Conservation (phyloP, 495 filamentous ascomycete species). For the Letharia columbiana region DNA sequence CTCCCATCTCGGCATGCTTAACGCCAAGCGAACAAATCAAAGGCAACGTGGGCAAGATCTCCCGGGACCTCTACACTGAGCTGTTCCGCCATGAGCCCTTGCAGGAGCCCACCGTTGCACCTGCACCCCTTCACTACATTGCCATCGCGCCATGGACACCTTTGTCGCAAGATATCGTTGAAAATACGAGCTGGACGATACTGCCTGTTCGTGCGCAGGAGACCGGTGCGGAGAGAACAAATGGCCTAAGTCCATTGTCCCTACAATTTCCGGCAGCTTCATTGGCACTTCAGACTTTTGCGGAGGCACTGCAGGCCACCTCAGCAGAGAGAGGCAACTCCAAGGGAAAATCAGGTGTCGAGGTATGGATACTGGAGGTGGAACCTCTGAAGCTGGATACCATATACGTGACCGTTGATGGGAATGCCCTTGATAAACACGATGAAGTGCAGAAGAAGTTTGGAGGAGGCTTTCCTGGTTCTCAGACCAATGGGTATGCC, state of each 20-base stretch:
- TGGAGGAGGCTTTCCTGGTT: constrained; percentile 48
- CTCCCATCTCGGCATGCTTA: constrained; percentile 54
- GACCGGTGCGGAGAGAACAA: constrained; percentile 1
- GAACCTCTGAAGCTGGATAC: constrained; percentile 70
- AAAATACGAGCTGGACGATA: constrained; percentile 70
- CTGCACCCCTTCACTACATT: constrained; percentile 45
- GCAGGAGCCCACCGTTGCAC: neutral
- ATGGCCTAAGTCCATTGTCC: constrained; percentile 41
- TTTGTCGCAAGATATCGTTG: constrained; percentile 42
- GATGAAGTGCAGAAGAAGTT: constrained; percentile 56
- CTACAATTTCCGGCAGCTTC: constrained; percentile 77
- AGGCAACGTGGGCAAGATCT: constrained; percentile 80
- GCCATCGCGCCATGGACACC: constrained; percentile 79
- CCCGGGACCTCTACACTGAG: constrained; percentile 74
- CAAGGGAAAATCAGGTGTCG: constrained; percentile 42
- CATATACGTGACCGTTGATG: constrained; percentile 76
- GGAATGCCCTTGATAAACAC: constrained; percentile 55
- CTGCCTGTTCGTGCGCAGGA: constrained; percentile 55
- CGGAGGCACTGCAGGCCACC: constrained; percentile 53
- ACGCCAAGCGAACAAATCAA: constrained; percentile 71
- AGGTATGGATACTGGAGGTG: constrained; percentile 75
- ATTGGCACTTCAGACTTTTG: constrained; percentile 70
- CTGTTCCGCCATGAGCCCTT: constrained; percentile 54
- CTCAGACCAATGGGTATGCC: constrained; percentile 34
- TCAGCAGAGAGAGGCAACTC: constrained; percentile 41